Evolutionary conservation across 2,329 filamentous ascomycete genomes (phyloP).

Genomic region (Beauveria caledonica): DNA sequence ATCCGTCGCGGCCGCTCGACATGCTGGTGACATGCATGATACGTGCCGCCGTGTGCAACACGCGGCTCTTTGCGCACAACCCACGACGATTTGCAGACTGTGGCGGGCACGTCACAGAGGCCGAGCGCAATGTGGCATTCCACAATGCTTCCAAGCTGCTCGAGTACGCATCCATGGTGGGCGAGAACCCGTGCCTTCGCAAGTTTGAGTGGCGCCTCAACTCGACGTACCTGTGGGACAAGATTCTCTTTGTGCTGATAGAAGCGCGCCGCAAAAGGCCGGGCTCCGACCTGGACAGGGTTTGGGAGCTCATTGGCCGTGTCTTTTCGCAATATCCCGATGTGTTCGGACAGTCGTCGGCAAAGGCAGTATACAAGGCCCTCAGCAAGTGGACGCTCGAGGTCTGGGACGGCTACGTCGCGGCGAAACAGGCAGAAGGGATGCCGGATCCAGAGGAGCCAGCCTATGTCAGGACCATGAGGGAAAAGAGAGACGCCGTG

Average conservation of each 20-base stretch:
- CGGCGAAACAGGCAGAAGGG: neutral
- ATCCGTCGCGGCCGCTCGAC: constrained; percentile 11
- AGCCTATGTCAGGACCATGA: constrained; percentile 4
- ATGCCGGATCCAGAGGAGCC: constrained; percentile 6
- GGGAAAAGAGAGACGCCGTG: neutral
- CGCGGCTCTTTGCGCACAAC: constrained; percentile 10
- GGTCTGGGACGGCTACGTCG: constrained; percentile 11
- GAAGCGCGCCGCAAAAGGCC: constrained; percentile 19
- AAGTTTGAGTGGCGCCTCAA: constrained; percentile 22
- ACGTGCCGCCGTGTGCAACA: constrained; percentile 13
- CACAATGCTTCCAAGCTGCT: constrained; percentile 12
- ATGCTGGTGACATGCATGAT: constrained; percentile 7
- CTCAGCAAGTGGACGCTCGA: constrained; percentile 12
- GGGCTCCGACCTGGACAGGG: constrained; percentile 20
- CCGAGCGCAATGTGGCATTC: constrained; percentile 11
- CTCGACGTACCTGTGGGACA: constrained; percentile 23
- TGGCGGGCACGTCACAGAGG: neutral
- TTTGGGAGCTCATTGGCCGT: constrained; percentile 20
- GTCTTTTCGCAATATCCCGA: constrained; percentile 18
- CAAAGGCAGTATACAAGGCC: constrained; percentile 16
- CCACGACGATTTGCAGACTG: neutral
- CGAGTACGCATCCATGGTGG: constrained; percentile 17
- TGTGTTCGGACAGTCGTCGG: constrained; percentile 15
- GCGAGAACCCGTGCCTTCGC: constrained; percentile 15
- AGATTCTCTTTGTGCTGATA: constrained; percentile 23